Base-by-base conservation (phyloP, 2,329 filamentous ascomycete species). In the Penicillium olsonii region DNA sequence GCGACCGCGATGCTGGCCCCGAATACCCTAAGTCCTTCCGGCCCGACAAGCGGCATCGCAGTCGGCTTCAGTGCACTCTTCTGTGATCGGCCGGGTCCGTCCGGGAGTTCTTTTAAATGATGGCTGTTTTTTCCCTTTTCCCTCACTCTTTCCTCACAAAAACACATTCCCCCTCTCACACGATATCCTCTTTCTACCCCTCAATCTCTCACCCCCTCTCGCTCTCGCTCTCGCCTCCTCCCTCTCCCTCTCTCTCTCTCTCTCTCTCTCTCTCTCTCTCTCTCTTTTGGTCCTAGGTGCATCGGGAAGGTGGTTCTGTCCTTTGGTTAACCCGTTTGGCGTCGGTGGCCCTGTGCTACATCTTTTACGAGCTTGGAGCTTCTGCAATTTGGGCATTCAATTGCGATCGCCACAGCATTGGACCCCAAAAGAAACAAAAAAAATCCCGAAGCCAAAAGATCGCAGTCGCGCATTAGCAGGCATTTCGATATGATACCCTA, bases 401-500 rank as follows among this genome's bases (percentile, higher is more conserved):
- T 37, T 18, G 42, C 34, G 37, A 26, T 15, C n/a, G n/a, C n/a
- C 40, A 40, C 26, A 48, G 37, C 41, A 35, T 54, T 46, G 52
- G 52, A 60, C 45, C 52, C 52, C 40, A 53, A 52, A 53, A 46
- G 42, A 52, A 34, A 49, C 29, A 54, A 53, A 56, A 53, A 44
- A 40, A 29, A 35, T 42, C 40, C 49, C 52, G 37, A 56, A 59
- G 55, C 59, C 57, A 55, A 54, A 62, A 59, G 62, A 66, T 66
- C 59, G 61, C 66, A 65, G 66, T 68, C 65, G 59, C 65, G 59
- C 61, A 67, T 68, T 68, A 70, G 67, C 67, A 68, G 67, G 67
- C 67, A 68, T 70, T 70, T 68, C 64, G 66, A 68, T 69, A 69
- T 70, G 68, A 70, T 70, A 70, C 68, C 68, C 68, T 70, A 70